Percentiles rank a stretch among this genome's conserved stretches.
These are phyloP conservation scores for Coccomyxa sp. DNA, from an alignment of 139 green algal genomes.

Conservation along the genomic window DNA sequence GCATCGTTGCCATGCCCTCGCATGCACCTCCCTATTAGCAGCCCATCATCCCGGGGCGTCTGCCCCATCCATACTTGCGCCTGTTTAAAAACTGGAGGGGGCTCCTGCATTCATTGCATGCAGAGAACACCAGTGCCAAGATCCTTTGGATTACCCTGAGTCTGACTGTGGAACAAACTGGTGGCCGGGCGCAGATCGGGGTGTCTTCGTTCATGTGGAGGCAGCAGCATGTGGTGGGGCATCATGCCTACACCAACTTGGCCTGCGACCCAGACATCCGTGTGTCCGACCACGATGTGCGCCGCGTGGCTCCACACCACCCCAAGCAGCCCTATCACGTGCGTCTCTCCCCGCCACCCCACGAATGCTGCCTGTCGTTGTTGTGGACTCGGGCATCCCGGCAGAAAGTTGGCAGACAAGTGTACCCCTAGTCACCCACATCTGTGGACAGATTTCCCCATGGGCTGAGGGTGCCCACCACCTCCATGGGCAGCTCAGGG, in stretches of 20 bases:
- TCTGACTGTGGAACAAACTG: neutral
- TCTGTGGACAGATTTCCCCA: too few species aligned
- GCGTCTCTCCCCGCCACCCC: neutral
- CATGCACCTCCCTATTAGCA: neutral
- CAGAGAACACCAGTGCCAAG: neutral
- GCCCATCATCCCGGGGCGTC: too few species aligned
- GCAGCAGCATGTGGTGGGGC: conserved; percentile 74
- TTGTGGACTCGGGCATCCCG: neutral
- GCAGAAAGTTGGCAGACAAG: too few species aligned
- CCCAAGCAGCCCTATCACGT: conserved; percentile 45
- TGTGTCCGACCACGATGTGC: conserved; percentile 47
- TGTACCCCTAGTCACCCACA: too few species aligned
- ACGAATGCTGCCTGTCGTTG: neutral
- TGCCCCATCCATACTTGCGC: neutral
- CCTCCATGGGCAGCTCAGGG: too few species aligned
- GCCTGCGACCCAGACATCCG: conserved; percentile 65
- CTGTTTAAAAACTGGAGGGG: neutral
- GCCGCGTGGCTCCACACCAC: conserved; percentile 33
- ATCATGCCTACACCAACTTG: conserved; percentile 71
- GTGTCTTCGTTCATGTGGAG: conserved; percentile 73
- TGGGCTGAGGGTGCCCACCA: too few species aligned
- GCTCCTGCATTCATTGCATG: neutral
- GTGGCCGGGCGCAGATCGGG: conserved; percentile 18
- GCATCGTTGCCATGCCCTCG: neutral
- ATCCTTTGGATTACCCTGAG: neutral